phyloP scores from a whole-genome alignment of 1,139 yeast genomes.

The Yamadazyma sp. region DNA sequence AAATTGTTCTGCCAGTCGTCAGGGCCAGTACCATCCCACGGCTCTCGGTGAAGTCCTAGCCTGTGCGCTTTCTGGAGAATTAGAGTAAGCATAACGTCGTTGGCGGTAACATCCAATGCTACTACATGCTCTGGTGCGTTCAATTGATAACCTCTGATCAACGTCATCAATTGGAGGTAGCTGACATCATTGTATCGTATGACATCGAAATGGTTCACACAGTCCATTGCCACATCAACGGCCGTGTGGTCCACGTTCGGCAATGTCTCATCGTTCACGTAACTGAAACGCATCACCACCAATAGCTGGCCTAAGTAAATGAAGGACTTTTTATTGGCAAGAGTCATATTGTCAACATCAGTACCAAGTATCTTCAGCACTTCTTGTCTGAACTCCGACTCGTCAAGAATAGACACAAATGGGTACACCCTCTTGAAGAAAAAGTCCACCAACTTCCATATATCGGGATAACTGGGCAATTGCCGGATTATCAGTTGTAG shows the following conservation, averaged over 20 bases:
- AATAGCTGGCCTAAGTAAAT: constrained; percentile 29
- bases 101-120: constrained; percentile 49
- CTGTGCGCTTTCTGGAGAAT: constrained; percentile 42
- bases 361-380: constrained; percentile 23
- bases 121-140: constrained; percentile 51
- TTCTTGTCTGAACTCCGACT: constrained; percentile 23
- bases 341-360: constrained; percentile 10
- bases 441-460: not conserved
- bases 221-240: constrained; percentile 32
- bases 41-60: constrained; percentile 47
- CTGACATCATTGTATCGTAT: constrained; percentile 39
- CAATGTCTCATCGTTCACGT: constrained; percentile 24
- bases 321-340: constrained; percentile 28
- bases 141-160: constrained; percentile 35
- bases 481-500: not conserved
- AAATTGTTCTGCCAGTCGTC: constrained; percentile 31
- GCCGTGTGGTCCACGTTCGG: constrained; percentile 24
- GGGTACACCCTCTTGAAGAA: constrained; percentile 27
- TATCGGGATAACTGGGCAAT: not conserved
- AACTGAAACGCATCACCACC: constrained; percentile 25
- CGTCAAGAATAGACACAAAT: constrained; percentile 48
- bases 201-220: constrained; percentile 37
- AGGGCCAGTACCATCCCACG: constrained; percentile 18
- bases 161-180: constrained; percentile 20
- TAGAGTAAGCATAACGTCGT: constrained; percentile 35